Evolutionary conservation across 1,284 basidiomycete species (phyloP), one percentile per base, ranked within the genome.

Genomic region (Ceratobasidium sp.): DNA sequence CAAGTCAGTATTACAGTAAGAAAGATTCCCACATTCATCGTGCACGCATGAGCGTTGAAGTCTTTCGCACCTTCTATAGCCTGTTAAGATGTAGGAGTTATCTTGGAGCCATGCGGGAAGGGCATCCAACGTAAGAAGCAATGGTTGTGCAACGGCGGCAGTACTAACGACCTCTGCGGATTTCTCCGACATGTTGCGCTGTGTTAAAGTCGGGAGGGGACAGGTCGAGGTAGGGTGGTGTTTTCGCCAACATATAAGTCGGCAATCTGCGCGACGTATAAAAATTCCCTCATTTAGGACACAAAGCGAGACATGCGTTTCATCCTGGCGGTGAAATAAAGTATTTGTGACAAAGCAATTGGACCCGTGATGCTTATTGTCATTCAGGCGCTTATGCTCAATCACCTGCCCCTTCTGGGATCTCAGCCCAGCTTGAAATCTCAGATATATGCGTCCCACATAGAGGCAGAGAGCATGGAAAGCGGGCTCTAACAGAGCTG

Each of bases 21-120:
- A 26, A 46, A 15, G n/a, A 12, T 38, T 38, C 17, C 10, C 38
- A 42, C 26, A 64, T 23, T 64, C n/a, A 40, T 61, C 28, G 13
- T 61, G 59, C 40, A 23, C 17, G 61, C 40, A 33, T 59, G 28
- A 59, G 42, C 13, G 26, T 44, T 38, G 26, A 28, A 42, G 40
- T 20, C 9, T 23, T 3, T 17, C 23, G 50, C 57, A 57, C 74
- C 74, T 76, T 67, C 74, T 52, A 40, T 76, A 76, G 20, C 74
- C 74, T 38, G 64, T 76, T 42, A 76, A 67, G n/a, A 76, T 76
- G 52, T 62, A 76, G 26, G 74, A 26, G 42, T 76, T 76, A n/a
- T 76, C 74, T 13, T 76, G 74, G 33, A 76, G 62, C 74, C 74
- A 76, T 3, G 12, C 74, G 42, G 74, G 74, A 67, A 76, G 74